Evolutionary conservation across 352 stramenopile species (phyloP).

Genomic region (Globisporangium carolinianum): DNA sequence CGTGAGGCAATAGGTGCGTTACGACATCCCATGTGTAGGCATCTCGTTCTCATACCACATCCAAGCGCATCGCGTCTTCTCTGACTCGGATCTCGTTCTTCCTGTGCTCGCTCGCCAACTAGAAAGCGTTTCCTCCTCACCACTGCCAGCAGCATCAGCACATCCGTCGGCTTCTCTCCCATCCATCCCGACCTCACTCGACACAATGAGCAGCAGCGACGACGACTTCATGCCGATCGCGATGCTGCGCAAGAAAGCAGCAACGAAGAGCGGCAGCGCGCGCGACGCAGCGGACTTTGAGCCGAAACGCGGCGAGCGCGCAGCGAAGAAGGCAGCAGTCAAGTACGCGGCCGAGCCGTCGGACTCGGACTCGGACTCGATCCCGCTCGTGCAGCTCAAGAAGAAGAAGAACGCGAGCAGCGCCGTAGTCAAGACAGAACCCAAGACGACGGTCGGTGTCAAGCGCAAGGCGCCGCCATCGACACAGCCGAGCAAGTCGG

Average conservation of each 20-base stretch:
- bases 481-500: slow-evolving; percentile 5
- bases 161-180: background rate
- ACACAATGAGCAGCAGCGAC: slow-evolving; percentile 61
- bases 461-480: slow-evolving; percentile 42
- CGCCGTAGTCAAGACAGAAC: slow-evolving; percentile 6
- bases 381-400: slow-evolving; percentile 80
- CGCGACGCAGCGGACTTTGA: slow-evolving; percentile 16
- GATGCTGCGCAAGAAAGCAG: slow-evolving; percentile 48
- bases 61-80: too few species aligned
- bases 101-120: too few species aligned
- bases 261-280: slow-evolving; percentile 15
- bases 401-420: slow-evolving; percentile 24
- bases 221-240: slow-evolving; percentile 73
- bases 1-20: too few species aligned
- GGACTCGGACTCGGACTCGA: slow-evolving; percentile 72
- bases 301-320: slow-evolving; percentile 9
- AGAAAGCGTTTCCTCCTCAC: too few species aligned
- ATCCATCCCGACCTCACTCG: background rate
- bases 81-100: too few species aligned
- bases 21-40: too few species aligned
- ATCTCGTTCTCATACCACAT: too few species aligned
- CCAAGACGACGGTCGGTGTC: slow-evolving; percentile 17
- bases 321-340: slow-evolving; percentile 24
- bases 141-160: too few species aligned
- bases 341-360: slow-evolving; percentile 27